phyloP scores from a whole-genome alignment of 2,329 filamentous ascomycete species.

The Colletotrichum sp. region DNA sequence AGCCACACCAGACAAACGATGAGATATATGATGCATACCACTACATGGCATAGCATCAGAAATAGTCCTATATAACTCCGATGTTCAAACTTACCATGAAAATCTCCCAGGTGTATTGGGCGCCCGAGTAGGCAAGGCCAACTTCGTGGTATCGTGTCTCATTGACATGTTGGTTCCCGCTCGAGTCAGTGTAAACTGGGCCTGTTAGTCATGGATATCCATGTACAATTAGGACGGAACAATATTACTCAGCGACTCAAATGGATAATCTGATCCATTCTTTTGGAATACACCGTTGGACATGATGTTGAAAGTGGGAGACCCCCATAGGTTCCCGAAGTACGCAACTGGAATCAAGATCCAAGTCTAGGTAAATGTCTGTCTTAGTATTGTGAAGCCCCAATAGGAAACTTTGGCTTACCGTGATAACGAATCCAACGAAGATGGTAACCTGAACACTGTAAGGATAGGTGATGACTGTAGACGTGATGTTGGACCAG shows the following conservation, averaged over 20 bases:
- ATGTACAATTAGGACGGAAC: not conserved
- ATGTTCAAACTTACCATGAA: not conserved
- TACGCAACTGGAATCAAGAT: slow-evolving; percentile 62
- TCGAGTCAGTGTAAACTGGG: slow-evolving; percentile 8
- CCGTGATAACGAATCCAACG: slow-evolving; percentile 50
- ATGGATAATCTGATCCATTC: slow-evolving; percentile 9
- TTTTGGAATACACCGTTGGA: slow-evolving; percentile 55
- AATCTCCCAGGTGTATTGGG: slow-evolving; percentile 57
- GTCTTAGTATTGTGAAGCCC: slow-evolving; percentile 22
- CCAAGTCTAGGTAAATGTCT: slow-evolving; percentile 47
- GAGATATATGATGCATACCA: slow-evolving; percentile 61
- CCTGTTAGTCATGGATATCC: slow-evolving; percentile 9
- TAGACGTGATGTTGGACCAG: slow-evolving; percentile 64
- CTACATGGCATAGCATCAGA: slow-evolving; percentile 43
- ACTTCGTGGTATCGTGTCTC: slow-evolving; percentile 49
- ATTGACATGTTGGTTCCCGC: slow-evolving; percentile 35
- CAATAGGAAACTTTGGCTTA: not conserved
- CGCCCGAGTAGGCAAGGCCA: slow-evolving; percentile 61
- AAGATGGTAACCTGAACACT: slow-evolving; percentile 62
- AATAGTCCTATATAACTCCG: not conserved
- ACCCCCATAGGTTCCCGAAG: slow-evolving; percentile 58
- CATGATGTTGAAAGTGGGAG: slow-evolving; percentile 51
- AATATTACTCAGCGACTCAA: slow-evolving; percentile 26
- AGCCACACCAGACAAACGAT: slow-evolving; percentile 60
- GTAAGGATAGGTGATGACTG: slow-evolving; percentile 56